Base-by-base conservation (phyloP, 2,329 filamentous ascomycete genomes). In the Stagonosporopsis cucurbitacearum region DNA sequence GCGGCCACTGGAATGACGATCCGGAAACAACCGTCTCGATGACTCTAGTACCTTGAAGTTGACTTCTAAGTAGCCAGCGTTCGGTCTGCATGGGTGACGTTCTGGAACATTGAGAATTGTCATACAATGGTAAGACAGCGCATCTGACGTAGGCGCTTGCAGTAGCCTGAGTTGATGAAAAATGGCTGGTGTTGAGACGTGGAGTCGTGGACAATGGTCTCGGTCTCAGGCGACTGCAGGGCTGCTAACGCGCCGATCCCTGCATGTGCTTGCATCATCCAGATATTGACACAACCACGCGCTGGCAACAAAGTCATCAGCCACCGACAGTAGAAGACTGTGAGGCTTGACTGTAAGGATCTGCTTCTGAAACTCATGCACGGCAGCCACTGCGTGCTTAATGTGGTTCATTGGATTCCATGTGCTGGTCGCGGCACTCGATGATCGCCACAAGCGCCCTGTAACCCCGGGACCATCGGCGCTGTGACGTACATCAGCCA, bases 1-100 rank as follows among this genome's bases (percentile, higher is more conserved):
- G 35, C 36, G 41, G 42, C 43, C 58, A 20, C 23, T 22, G 44
- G 42, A 15, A 54, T 58, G 63, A 59, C 54, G 54, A 64, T 64
- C 58, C 59, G 22, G 59, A 45, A 46, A 50, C 47, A 26, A 20
- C 26, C 25, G 15, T 19, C 26, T 50, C 37, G 33, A 55, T 56
- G 48, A 55, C 44, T 30, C 44, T 32, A 45, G 20, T 39, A 35
- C 13, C 30, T 23, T 36, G 11, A 20, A 36, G 25, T 25, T 6
- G 8, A 12, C 35, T 20, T 9, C 35, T 20, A 17, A 9, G 20
- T 40, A 23, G 20, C 30, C 36, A 49, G 33, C 28, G 40, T 32
- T 15, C 32, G 35, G 9, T 20, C 2, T 36, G 44, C 17, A 22
- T 49, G 17, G 40, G 40, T 50, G 36, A 57, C 30, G 45, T 42